These are phyloP conservation scores for Kodamaea alishanica DNA, from an alignment of 1,139 yeast genomes.

Conservation along the genomic window DNA sequence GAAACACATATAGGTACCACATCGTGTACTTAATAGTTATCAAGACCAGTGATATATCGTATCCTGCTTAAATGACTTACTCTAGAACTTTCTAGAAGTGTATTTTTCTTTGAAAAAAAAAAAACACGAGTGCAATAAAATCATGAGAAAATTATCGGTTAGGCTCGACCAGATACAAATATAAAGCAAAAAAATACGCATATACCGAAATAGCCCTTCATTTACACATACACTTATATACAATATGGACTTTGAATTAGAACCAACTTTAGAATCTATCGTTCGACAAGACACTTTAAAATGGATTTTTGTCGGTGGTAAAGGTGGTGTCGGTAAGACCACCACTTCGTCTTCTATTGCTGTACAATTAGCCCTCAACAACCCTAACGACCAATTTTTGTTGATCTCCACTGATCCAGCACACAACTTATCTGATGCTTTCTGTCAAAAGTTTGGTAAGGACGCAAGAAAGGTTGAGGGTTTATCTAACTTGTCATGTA, in stretches of 20 bases:
- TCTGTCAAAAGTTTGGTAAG: conserved; percentile 95
- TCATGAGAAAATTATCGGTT: no score
- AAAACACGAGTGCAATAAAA: no score
- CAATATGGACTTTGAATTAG: conserved; percentile 48
- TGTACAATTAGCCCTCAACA: conserved; percentile 78
- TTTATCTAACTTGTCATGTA: conserved; percentile 80
- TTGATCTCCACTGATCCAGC: conserved; percentile 98
- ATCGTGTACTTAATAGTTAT: no score
- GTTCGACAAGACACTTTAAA: conserved; percentile 67
- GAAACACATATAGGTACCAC: no score
- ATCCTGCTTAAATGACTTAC: no score
- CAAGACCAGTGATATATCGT: no score
- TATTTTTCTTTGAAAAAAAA: no score
- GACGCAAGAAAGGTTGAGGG: conserved; percentile 95
- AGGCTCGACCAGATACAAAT: no score
- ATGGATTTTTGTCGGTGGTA: conserved; percentile 98
- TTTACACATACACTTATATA: background rate
- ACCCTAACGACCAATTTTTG: conserved; percentile 76
- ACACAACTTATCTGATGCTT: conserved; percentile 93
- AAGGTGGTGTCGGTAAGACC: conserved; percentile 99
- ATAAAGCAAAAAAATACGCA: no score
- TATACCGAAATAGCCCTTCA: no score
- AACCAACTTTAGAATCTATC: conserved; percentile 66
- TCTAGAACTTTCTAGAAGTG: no score
- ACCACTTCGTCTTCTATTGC: conserved; percentile 96